Evolutionary conservation across 73 alveolate genomes (phyloP).

Genomic region (Paramecium tetraurelia): DNA sequence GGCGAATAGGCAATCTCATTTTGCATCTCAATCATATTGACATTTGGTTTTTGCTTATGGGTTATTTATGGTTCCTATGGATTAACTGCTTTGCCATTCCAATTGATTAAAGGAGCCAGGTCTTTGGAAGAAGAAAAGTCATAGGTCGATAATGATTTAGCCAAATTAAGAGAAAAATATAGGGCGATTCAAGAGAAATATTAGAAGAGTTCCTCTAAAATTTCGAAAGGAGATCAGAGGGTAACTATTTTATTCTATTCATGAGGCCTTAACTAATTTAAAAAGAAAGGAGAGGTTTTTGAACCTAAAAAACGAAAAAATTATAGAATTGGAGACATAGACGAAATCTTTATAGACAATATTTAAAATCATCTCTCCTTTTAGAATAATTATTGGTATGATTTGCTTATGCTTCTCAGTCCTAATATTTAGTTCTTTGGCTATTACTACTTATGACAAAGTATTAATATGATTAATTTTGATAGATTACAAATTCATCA

Average conservation of each 20-base stretch:
- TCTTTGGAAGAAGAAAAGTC: constrained; percentile 72
- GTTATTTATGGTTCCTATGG: constrained; percentile 74
- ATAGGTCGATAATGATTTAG: constrained; percentile 66
- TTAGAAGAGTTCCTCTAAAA: constrained; percentile 65
- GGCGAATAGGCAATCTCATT: constrained; percentile 60
- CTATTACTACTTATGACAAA: constrained; percentile 55
- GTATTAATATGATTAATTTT: constrained; percentile 19
- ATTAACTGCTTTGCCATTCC: constrained; percentile 70
- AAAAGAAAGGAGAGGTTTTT: constrained; percentile 71
- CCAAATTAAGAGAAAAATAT: constrained; percentile 71
- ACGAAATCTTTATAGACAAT: constrained; percentile 59
- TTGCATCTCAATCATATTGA: constrained; percentile 58
- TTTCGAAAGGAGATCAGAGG: constrained; percentile 64
- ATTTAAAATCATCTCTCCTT: constrained; percentile 72
- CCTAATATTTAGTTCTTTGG: constrained; percentile 58
- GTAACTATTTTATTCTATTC: background rate
- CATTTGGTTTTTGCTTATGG: constrained; percentile 68
- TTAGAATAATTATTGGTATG: constrained; percentile 75
- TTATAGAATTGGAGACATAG: constrained; percentile 47
- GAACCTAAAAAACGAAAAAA: constrained; percentile 45
- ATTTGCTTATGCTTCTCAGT: constrained; percentile 61
- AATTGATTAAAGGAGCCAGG: constrained; percentile 74
- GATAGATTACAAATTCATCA: constrained; percentile 61
- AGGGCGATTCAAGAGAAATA: constrained; percentile 78
- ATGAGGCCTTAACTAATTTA: constrained; percentile 49